Evolutionary conservation across 2,329 filamentous ascomycete genomes (phyloP), one percentile per base, ranked within the genome.

Genomic region (Exserohilum rostratum): DNA sequence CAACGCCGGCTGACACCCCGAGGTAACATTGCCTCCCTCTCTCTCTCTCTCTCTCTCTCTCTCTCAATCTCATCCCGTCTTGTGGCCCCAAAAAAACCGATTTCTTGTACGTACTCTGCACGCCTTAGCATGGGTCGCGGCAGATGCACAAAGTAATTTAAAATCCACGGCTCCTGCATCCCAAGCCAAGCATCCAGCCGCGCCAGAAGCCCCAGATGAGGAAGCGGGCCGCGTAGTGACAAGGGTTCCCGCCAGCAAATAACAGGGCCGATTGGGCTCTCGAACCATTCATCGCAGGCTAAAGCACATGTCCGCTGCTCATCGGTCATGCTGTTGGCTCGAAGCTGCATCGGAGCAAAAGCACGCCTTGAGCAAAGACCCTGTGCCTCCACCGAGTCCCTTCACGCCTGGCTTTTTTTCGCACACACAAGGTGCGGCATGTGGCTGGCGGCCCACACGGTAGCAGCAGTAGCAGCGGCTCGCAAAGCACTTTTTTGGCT

Each of bases 161-260:
- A 45, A 40, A 50, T 20, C 18, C 13, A 40, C 34, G 20, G 27
- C 46, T 45, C 46, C 40, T 40, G 42, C 29, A 35, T 46, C 33
- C 3, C 29, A 31, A 40, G 42, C 47, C 30, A 35, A 51, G 47
- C 22, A 25, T 17, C 29, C 46, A 33, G 38, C 29, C 17, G 29
- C 40, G 30, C 30, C 25, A 49, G 20, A n/a, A 38, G 18, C 40
- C 34, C 52, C 42, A 34, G 43, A 46, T 46, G 35, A 50, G 29
- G 47, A 45, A 51, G 52, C 52, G 52, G 40, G 20, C 52, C 52
- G 52, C 42, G 30, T 54, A 43, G 39, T 43, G 29, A 18, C 40
- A 46, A 10, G 35, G 22, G 27, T 46, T 37, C 15, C 18, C 17
- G n/a, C 9, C 5, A 25, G 15, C 39, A n/a, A 42, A 25, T 27